These are phyloP conservation scores for Eremothecium coryli DNA, from an alignment of 1,139 yeast genomes.

Conservation along the genomic window DNA sequence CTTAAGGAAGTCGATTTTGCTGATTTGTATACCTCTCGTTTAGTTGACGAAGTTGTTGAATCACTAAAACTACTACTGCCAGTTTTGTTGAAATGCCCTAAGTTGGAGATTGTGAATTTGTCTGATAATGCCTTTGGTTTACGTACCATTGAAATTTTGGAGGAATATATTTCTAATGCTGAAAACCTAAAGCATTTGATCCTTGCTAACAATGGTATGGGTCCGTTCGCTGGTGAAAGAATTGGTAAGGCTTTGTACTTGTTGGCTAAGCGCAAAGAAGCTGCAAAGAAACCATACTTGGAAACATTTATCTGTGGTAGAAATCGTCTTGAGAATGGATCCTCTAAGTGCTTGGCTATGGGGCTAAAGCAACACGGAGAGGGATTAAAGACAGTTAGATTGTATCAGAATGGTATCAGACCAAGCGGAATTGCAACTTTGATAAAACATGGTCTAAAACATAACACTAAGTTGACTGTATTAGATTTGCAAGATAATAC, in stretches of 20 bases:
- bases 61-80: conserved; percentile 67
- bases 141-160: conserved; percentile 87
- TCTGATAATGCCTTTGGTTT: conserved; percentile 96
- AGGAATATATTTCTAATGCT: conserved; percentile 65
- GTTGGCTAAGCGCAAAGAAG: conserved; percentile 56
- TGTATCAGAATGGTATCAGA: conserved; percentile 94
- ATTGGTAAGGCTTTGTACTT: conserved; percentile 77
- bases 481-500: conserved; percentile 94
- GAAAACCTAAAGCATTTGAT: conserved; percentile 75
- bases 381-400: conserved; percentile 60
- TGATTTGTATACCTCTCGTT: conserved; percentile 88
- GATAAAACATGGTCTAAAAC: conserved; percentile 60
- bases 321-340: conserved; percentile 92
- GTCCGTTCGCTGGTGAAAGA: conserved; percentile 93
- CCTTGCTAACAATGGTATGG: conserved; percentile 91
- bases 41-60: conserved; percentile 88
- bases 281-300: conserved; percentile 36
- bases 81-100: conserved; percentile 57
- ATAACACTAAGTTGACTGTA: conserved; percentile 50
- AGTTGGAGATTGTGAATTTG: conserved; percentile 65
- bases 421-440: conserved; percentile 81
- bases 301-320: conserved; percentile 92
- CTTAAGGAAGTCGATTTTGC: conserved; percentile 68
- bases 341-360: conserved; percentile 64
- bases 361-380: conserved; percentile 65